These are phyloP conservation scores for Akanthomyces dipterigenus DNA, from an alignment of 2,329 filamentous ascomycete genomes.

Conservation along the genomic window DNA sequence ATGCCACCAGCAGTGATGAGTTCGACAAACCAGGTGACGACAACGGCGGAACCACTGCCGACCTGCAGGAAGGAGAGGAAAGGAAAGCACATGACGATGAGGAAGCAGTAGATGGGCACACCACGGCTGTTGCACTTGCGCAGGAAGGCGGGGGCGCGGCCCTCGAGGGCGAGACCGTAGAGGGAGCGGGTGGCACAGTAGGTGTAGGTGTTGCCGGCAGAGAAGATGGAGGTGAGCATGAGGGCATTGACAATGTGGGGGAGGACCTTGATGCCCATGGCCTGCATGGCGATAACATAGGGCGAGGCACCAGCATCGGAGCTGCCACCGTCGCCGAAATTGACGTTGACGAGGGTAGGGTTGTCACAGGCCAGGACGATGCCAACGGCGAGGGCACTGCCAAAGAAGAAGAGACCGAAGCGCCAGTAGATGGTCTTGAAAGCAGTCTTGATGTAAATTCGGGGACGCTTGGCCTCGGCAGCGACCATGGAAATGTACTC, in stretches of 20 bases:
- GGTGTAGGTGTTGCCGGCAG: slow-evolving; percentile 44
- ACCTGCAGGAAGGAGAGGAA: slow-evolving; percentile 47
- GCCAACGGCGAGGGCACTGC: slow-evolving; percentile 59
- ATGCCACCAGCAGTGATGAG: slow-evolving; percentile 51
- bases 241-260: slow-evolving; percentile 53
- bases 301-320: slow-evolving; percentile 51
- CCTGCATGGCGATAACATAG: slow-evolving; percentile 56
- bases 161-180: slow-evolving; percentile 44
- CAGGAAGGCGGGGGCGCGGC: slow-evolving; percentile 45
- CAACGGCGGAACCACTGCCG: slow-evolving; percentile 39
- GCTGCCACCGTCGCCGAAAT: slow-evolving; percentile 25
- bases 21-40: slow-evolving; percentile 48
- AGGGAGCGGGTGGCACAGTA: slow-evolving; percentile 45
- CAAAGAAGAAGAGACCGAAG: slow-evolving; percentile 63
- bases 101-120: slow-evolving; percentile 54
- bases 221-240: slow-evolving; percentile 37
- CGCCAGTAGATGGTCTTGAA: slow-evolving; percentile 70
- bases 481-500: slow-evolving; percentile 65
- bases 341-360: slow-evolving; percentile 45
- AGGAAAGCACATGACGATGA: slow-evolving; percentile 45
- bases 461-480: slow-evolving; percentile 60
- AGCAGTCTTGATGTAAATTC: slow-evolving; percentile 57
- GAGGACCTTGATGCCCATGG: slow-evolving; percentile 44
- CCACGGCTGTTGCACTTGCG: slow-evolving; percentile 53
- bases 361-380: slow-evolving; percentile 63